Evolutionary conservation across 2,329 filamentous ascomycete species (phyloP), one percentile per base, ranked within the genome.

Genomic region (Neonectria neomacrospora): DNA sequence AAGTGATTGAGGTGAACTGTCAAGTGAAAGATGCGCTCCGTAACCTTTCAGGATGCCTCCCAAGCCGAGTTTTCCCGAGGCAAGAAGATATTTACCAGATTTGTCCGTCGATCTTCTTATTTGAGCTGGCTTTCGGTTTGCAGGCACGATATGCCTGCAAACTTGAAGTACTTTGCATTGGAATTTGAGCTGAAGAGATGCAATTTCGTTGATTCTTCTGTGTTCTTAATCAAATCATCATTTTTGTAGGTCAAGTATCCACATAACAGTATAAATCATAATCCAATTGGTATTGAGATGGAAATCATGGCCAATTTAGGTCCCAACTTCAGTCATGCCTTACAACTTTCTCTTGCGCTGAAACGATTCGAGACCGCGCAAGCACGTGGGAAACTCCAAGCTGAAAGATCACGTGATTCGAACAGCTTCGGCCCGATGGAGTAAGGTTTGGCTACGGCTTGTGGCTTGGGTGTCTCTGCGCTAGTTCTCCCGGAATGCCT

Each of bases 401-500:
- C 2, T 16, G 32, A 6, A 6, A 26, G 8, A n/a, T 63, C 53
- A 68, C 50, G 55, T 67, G 59, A 47, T 7, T 9, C 11, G 9
- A 28, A 8, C 18, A 54, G 66, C 63, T 64, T 18, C 47, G 50
- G 60, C 62, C 50, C 53, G 61, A 56, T 50, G 37, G 32, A 48
- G 26, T 59, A 41, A 18, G n/a, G 7, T 41, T 41, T 9, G n/a
- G n/a, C n/a, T n/a, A n/a, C n/a, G n/a, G n/a, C n/a, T 8, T 51
- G 10, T 64, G 64, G 64, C 66, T 66, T 39, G 37, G n/a, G 11
- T 54, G 23, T 39, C 30, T 61, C 39, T 37, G 52, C 64, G 53
- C 59, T 65, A 67, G 64, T 51, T 39, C 16, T 47, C 32, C 58
- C 32, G 30, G 64, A 56, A 63, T 61, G 47, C 55, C 55, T 32